Evolutionary conservation across 2,329 filamentous ascomycete genomes (phyloP).

Genomic region (Colletotrichum sojae): DNA sequence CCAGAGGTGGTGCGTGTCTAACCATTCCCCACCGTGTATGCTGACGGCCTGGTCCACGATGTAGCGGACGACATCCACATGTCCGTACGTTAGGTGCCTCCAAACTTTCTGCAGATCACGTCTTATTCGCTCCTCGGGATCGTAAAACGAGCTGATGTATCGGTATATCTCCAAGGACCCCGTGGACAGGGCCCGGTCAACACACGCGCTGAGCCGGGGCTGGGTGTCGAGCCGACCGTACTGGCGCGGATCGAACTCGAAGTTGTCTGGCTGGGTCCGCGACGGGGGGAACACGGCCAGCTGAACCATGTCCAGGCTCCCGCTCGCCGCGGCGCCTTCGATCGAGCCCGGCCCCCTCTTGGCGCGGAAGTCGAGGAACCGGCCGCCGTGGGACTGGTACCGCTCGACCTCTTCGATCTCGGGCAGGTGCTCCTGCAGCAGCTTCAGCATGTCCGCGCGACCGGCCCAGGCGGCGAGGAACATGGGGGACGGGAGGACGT

Average conservation of each 20-base stretch:
- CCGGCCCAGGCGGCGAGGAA: neutral
- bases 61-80: neutral
- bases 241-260: neutral
- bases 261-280: neutral
- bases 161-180: neutral
- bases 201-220: neutral
- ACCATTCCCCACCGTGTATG: too few species aligned
- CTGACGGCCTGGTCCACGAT: neutral
- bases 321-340: neutral
- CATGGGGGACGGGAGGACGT: neutral
- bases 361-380: neutral
- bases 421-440: neutral
- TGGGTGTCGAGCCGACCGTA: neutral
- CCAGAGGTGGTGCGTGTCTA: too few species aligned
- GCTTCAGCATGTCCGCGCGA: neutral
- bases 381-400: neutral
- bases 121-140: neutral
- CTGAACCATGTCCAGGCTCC: neutral
- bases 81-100: neutral
- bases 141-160: neutral
- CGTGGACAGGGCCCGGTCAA: neutral
- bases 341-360: neutral
- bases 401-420: neutral
- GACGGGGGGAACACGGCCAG: neutral
- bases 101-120: neutral